These are phyloP conservation scores for Nakaseomyces sp. DNA, from an alignment of 1,139 yeast species.

Conservation along the genomic window DNA sequence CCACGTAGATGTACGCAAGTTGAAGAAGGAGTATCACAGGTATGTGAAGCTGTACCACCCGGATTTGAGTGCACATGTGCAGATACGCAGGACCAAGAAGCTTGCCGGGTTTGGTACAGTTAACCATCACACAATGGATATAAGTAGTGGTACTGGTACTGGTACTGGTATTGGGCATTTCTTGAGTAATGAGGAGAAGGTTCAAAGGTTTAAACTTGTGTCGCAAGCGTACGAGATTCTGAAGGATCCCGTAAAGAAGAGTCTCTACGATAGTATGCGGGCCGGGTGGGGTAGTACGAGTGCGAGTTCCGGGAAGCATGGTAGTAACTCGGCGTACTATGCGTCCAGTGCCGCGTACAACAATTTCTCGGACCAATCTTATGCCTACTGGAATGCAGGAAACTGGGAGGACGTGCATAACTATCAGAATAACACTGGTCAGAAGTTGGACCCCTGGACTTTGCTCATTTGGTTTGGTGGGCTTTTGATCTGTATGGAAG, in stretches of 20 bases:
- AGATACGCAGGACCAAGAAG: constrained; percentile 26
- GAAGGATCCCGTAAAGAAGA: constrained; percentile 44
- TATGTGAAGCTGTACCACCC: constrained; percentile 84
- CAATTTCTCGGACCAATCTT: constrained; percentile 17
- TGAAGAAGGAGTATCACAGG: constrained; percentile 51
- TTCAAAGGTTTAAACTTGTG: constrained; percentile 58
- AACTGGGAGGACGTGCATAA: constrained; percentile 57
- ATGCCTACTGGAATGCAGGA: constrained; percentile 53
- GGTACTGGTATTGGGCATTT: no score
- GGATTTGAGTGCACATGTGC: constrained; percentile 41
- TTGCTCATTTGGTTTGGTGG: constrained; percentile 24
- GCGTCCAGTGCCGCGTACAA: constrained; percentile 23
- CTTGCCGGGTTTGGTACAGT: no score
- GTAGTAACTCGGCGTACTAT: constrained; percentile 21
- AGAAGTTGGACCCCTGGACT: constrained; percentile 25
- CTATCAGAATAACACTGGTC: constrained; percentile 14
- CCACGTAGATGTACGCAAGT: constrained; percentile 32
- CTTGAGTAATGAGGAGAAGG: constrained; percentile 36
- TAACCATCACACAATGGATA: constrained; percentile 3
- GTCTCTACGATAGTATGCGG: constrained; percentile 37
- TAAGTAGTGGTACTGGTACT: constrained; percentile 3
- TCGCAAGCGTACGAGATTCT: constrained; percentile 69
- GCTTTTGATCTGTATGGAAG: constrained; percentile 27
- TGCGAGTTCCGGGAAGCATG: no score
- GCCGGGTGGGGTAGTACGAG: constrained; percentile 7